Evolutionary conservation across 352 stramenopile genomes (phyloP), one percentile per base, ranked within the genome.

Genomic region (Globisporangium cylindrosporum): DNA sequence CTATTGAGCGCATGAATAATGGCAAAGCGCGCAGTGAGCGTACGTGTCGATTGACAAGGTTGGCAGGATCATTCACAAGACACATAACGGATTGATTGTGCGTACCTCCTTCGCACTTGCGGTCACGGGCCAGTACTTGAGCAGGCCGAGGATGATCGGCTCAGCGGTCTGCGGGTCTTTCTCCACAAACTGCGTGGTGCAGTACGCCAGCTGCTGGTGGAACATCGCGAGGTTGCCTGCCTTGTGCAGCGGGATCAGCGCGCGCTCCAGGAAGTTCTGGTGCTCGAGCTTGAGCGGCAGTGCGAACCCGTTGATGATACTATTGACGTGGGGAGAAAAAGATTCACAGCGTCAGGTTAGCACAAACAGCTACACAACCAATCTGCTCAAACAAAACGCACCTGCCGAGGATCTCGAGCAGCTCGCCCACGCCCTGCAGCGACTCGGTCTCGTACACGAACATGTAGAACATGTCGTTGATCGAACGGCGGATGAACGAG

Each of bases 301-400:
- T 20, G 98, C 97, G 77, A 99, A 99, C 5, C 98, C 98, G 76
- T 99, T 99, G 70, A 99, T 99, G 73, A 99, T 99, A 78, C 86
- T 98, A 49, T 58, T 9, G 18, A 67, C 25, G 4, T 12, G n/a
- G 5, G n/a, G 15, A 70, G 38, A 38, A 38, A 8, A 8, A 38
- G 34, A 38, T 38, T 0, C 34, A 38, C 34, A 38, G 34, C 7
- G 34, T 38, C 34, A 38, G 34, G 34, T 38, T 8, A 38, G 34
- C 7, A 10, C 34, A 0, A 38, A 38, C 34, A 12, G 34, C 4
- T 38, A 38, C 7, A 10, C 34, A 38, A 38, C 34, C 34, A 38
- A 38, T 38, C 10, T 38, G 34, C 34, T 10, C 2, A 10, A 38
- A 7, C 34, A 38, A 38, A 38, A 38, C 25, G 55, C 43, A 87